Evolutionary conservation across 345 rosid species (phyloP).

Genomic region (Viola odorata): DNA sequence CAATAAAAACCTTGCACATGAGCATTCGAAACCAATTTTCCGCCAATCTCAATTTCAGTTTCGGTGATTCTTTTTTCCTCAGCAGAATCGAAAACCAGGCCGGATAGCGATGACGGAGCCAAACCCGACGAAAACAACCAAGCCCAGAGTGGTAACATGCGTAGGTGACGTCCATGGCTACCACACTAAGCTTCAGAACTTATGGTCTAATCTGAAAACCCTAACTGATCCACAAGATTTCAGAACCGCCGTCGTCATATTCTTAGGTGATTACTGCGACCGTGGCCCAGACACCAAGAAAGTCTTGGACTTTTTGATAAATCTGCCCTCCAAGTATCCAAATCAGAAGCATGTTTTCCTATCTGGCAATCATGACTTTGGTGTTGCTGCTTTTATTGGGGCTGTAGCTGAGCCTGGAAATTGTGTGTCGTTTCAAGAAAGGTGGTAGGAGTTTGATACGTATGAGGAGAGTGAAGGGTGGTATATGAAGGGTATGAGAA

Average conservation of each 20-base stretch:
- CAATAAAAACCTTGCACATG: no score
- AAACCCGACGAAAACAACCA: background rate
- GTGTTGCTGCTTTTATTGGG: constrained; percentile 61
- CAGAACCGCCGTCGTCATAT: constrained; percentile 56
- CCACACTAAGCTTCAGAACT: constrained; percentile 47
- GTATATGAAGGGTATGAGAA: constrained; percentile 55
- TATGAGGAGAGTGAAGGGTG: constrained; percentile 73
- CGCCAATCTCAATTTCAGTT: no score
- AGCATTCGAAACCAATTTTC: no score
- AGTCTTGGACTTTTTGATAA: constrained; percentile 59
- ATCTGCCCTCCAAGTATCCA: constrained; percentile 44
- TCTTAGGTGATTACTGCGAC: constrained; percentile 90
- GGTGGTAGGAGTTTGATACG: constrained; percentile 51
- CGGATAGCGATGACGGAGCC: no score
- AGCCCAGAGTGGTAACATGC: constrained; percentile 52
- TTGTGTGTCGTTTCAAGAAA: constrained; percentile 43
- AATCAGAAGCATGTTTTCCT: constrained; percentile 56
- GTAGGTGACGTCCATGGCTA: constrained; percentile 81
- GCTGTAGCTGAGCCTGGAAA: constrained; percentile 42
- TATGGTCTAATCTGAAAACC: constrained; percentile 65
- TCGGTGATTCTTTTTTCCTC: no score
- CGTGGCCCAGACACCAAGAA: constrained; percentile 62
- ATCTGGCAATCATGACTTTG: constrained; percentile 73
- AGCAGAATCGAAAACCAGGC: no score
- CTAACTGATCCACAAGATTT: constrained; percentile 35